Evolutionary conservation across 2,329 filamentous ascomycete species (phyloP).

Genomic region (Lecanosticta acicola): DNA sequence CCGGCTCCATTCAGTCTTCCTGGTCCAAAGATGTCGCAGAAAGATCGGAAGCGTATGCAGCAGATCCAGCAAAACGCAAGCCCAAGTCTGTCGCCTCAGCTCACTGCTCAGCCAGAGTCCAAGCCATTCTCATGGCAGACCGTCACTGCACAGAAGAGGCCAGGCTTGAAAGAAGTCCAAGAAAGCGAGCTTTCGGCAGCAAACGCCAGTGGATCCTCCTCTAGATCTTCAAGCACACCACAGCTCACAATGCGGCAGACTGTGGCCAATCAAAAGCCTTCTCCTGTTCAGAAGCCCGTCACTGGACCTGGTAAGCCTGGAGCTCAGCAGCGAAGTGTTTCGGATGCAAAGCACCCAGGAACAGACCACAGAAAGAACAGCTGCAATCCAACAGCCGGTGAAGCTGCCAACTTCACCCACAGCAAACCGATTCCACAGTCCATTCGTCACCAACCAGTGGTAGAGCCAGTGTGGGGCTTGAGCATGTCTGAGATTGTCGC

Average conservation of each 20-base stretch:
- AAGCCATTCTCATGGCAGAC: constrained; percentile 57
- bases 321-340: constrained; percentile 22
- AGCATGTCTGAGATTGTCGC: constrained; percentile 85
- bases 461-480: constrained; percentile 61
- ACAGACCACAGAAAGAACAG: not conserved
- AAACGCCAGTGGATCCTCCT: constrained; percentile 23
- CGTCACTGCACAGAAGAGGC: constrained; percentile 46
- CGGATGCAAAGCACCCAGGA: constrained; percentile 9
- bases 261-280: constrained; percentile 42
- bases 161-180: constrained; percentile 48
- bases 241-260: constrained; percentile 59
- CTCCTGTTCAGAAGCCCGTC: constrained; percentile 13
- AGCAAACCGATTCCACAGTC: constrained; percentile 38
- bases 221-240: constrained; percentile 37
- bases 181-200: constrained; percentile 30
- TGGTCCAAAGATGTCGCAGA: constrained; percentile 71
- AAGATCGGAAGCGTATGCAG: constrained; percentile 80
- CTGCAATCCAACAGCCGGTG: not conserved
- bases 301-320: constrained; percentile 15
- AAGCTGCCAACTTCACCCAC: constrained; percentile 29
- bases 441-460: constrained; percentile 51
- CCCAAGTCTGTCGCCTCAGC: not conserved
- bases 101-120: constrained; percentile 20
- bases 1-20: constrained; percentile 29
- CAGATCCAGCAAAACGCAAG: constrained; percentile 50